A percentile compares a stretch with the other conserved stretches of the same genome.
phyloP scores from a whole-genome alignment of 83 land plant species.

The Larix sibirica region DNA sequence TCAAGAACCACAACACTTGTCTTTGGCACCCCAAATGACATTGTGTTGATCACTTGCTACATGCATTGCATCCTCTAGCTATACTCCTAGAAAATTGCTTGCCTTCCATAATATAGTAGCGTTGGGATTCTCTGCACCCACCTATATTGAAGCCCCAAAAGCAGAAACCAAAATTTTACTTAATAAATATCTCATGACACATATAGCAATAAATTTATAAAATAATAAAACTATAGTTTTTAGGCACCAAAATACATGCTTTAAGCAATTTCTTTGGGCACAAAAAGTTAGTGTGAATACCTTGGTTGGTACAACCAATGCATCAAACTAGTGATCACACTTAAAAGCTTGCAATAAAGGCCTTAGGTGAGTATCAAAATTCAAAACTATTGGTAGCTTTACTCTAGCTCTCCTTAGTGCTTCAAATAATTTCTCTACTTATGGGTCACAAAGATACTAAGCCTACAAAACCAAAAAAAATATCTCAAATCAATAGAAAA shows the following conservation, averaged over 20 bases:
- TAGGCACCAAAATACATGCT: neutral
- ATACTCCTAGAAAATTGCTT: constrained; percentile 78
- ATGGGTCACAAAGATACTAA: constrained; percentile 85
- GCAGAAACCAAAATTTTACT: neutral
- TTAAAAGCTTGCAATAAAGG: constrained; percentile 65
- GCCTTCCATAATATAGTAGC: constrained; percentile 81
- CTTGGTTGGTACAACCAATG: constrained; percentile 87
- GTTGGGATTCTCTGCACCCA: constrained; percentile 92
- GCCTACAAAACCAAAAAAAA: constrained; percentile 42
- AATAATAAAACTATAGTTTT: neutral
- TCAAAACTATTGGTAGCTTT: constrained; percentile 83
- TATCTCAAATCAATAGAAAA: neutral
- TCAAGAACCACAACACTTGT: constrained; percentile 97
- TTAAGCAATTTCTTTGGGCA: neutral
- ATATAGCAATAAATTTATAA: neutral
- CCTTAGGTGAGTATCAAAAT: constrained; percentile 84
- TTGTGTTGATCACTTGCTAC: constrained; percentile 92
- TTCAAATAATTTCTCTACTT: constrained; percentile 71
- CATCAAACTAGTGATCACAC: constrained; percentile 94
- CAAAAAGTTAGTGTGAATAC: constrained; percentile 29
- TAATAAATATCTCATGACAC: neutral
- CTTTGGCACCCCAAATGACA: constrained; percentile 94
- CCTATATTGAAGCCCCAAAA: constrained; percentile 42
- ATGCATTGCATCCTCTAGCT: constrained; percentile 87
- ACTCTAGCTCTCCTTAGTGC: constrained; percentile 76